phyloP scores from a whole-genome alignment of 2,329 filamentous ascomycete genomes.

The Macrophomina phaseolina region DNA sequence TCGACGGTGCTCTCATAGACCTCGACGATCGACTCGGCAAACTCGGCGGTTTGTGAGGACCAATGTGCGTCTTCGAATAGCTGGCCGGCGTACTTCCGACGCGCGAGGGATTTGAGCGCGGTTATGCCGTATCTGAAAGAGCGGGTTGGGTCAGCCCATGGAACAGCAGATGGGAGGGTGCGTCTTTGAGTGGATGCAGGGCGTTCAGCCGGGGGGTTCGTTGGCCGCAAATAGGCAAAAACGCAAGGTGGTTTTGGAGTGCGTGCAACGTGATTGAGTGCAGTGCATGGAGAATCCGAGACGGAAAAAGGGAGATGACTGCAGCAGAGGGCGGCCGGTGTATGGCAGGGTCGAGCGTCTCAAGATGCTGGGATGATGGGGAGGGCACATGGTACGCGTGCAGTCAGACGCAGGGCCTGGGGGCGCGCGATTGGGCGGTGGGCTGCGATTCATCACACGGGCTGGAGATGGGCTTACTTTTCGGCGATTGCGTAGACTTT shows the following conservation, averaged over 20 bases:
- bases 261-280: constrained; percentile 14
- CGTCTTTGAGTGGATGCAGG: constrained; percentile 6
- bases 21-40: constrained; percentile 55
- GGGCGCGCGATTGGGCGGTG: constrained; percentile 29
- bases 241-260: background rate
- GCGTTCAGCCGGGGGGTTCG: background rate
- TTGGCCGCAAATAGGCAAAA: background rate
- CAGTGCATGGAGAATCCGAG: constrained; percentile 10
- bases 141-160: constrained; percentile 8
- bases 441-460: constrained; percentile 28
- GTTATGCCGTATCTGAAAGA: constrained; percentile 52
- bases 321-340: constrained; percentile 2
- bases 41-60: constrained; percentile 45
- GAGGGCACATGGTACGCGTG: background rate
- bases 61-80: constrained; percentile 47
- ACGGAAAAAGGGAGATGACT: constrained; percentile 27
- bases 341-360: constrained; percentile 13
- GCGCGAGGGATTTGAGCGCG: constrained; percentile 53
- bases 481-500: constrained; percentile 58
- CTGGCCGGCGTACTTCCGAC: constrained; percentile 53
- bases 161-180: constrained; percentile 2
- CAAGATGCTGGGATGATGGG: constrained; percentile 1
- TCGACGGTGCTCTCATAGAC: constrained; percentile 57
- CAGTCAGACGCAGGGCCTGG: constrained; percentile 22
- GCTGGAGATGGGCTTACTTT: constrained; percentile 46